Base-by-base conservation (phyloP, 441 rosid genomes). In the Codiaeum variegatum region DNA sequence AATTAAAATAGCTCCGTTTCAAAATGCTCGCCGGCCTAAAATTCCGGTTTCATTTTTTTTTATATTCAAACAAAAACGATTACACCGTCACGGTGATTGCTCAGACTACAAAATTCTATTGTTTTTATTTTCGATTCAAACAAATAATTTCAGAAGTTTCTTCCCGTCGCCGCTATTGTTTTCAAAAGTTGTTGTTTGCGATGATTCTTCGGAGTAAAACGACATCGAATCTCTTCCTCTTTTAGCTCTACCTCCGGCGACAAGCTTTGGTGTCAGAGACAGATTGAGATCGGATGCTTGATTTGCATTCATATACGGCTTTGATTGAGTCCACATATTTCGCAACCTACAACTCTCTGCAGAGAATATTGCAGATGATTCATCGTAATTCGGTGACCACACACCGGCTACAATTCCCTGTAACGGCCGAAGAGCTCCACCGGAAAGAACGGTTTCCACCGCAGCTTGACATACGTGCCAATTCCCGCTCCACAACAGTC, bases 121-220 rank as follows among this genome's bases (percentile, higher is more conserved):
- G 16, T 40, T 6, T 44, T 16, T 38, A 29, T 21, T 44, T n/a
- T 66, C 29, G 18, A 49, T 51, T 83, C 67, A 90, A 72, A 83
- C 82, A 70, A 88, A 90, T 26, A 90, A 87, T 64, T 90, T 88
- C 76, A 90, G 67, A 21, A 90, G 88, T 80, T 85, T 87, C 61
- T 74, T 84, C 66, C 69, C 60, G 51, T 72, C 73, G 0, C 72
- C 78, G 13, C 56, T 75, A 49, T 80, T 76, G 67, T 82, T 79
- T n/a, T 62, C 79, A 21, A 78, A 58, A 38, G 83, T 80, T 7
- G 83, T 82, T 49, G 62, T 69, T 73, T 77, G 85, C 12, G 87
- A 84, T 38, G 71, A 79, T 8, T 77, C 85, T 10, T 75, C 83
- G 1, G 81, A 71, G 62, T 66, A 74, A 46, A 75, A 70, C 74